A percentile compares a stretch with the other conserved stretches of the same genome.
phyloP scores from a whole-genome alignment of 23 red algal species.

The Gracilaria vermiculophylla region DNA sequence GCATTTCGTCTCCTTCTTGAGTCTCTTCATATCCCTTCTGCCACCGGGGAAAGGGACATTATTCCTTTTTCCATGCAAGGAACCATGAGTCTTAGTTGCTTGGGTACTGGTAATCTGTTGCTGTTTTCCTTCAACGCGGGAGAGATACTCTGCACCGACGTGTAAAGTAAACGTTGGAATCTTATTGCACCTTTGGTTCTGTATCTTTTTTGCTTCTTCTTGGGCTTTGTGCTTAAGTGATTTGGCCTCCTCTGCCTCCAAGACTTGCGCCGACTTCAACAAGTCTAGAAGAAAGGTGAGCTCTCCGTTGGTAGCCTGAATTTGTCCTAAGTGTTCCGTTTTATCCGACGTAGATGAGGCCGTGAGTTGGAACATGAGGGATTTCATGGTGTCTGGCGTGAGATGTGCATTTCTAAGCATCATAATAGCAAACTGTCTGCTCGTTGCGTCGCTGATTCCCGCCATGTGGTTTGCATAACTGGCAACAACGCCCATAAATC shows the following conservation, averaged over 20 bases:
- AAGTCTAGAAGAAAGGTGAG: not conserved
- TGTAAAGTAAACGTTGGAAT: no score
- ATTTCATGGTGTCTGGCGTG: constrained; percentile 1
- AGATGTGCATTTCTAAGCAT: constrained; percentile 7
- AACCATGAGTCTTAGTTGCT: not conserved
- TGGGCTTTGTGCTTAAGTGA: no score
- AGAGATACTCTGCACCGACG: not conserved
- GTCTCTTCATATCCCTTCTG: not conserved
- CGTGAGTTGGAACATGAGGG: constrained; percentile 3
- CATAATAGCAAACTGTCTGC: constrained; percentile 18
- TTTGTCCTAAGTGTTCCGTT: not conserved
- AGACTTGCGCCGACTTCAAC: no score
- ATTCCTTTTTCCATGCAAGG: not conserved
- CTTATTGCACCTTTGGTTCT: no score
- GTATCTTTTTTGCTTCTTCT: no score
- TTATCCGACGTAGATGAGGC: not conserved
- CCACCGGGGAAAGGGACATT: not conserved
- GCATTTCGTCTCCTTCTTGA: not conserved
- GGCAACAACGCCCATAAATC: not conserved
- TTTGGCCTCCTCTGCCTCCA: no score
- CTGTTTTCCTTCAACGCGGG: not conserved
- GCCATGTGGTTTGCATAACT: not conserved
- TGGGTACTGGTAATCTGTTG: no score
- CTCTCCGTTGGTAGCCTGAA: not conserved
- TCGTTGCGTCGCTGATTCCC: not conserved